Evolutionary conservation across 768 basidiomycete species (phyloP), one percentile per base, ranked within the genome.

Genomic region (Kwoniella dejecticola): DNA sequence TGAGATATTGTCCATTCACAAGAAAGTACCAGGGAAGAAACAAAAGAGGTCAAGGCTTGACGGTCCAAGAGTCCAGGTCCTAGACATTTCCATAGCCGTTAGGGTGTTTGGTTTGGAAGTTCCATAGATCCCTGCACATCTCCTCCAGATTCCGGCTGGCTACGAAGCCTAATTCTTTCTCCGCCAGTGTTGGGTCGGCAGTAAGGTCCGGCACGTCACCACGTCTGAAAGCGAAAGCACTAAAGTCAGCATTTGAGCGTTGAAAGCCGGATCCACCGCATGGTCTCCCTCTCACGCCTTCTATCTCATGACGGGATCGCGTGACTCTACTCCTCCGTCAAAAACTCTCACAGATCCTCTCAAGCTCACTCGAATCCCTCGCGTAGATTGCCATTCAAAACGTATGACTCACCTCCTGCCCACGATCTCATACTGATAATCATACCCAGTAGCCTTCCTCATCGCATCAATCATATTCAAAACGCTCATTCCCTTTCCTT

Each of bases 51-150:
- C n/a, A n/a, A n/a, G n/a, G n/a, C n/a, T n/a, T n/a, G n/a, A n/a
- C n/a, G n/a, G n/a, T 36, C 33, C 33, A 36, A 36, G 7, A 7
- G 33, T 36, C 33, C 33, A 36, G 7, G 24, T 24, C 27, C 24
- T 47, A 24, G n/a, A 26, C 26, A 24, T 10, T 30, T 30, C 24
- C 42, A 62, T 77, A 96, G 2, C 93, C 93, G 29, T 84, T 75
- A 6, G 89, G 90, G 71, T 96, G 90, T 78, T 86, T 90, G n/a
- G 86, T 86, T 82, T 98, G 95, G 91, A 94, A 99, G 81, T 94
- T 94, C 96, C 96, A 98, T 70, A 96, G 82, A 80, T 99, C 96
- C 57, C 85, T 83, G 80, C 96, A 98, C 91, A 98, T 98, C 57
- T 87, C 87, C 64, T 92, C 88, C 45, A 99, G 83, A 69, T 87